phyloP scores from a whole-genome alignment of 768 basidiomycete genomes.

The Boletus sensibilis region DNA sequence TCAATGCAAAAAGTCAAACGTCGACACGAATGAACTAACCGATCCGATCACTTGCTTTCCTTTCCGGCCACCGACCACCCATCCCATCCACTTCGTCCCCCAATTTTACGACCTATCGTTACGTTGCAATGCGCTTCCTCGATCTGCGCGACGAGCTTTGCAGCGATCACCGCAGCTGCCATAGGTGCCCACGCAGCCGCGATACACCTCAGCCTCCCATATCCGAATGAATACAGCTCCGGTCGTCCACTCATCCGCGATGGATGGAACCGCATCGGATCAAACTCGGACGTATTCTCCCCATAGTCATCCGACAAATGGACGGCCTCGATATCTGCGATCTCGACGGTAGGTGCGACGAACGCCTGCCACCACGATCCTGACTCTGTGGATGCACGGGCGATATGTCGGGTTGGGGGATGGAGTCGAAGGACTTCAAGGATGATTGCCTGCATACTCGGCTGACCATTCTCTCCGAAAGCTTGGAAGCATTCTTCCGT shows the following conservation, averaged over 20 bases:
- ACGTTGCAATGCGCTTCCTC: constrained; percentile 21
- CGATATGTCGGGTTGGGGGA: constrained; percentile 27
- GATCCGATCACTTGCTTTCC: neutral
- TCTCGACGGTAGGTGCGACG: constrained; percentile 13
- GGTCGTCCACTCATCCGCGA: constrained; percentile 21
- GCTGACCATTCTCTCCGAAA: constrained; percentile 13
- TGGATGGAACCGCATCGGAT: constrained; percentile 44
- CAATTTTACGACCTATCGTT: constrained; percentile 24
- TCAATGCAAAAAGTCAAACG: neutral
- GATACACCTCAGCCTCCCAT: constrained; percentile 37
- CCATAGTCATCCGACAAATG: constrained; percentile 25
- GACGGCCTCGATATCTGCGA: constrained; percentile 24
- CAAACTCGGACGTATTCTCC: constrained; percentile 40
- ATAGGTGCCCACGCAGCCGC: constrained; percentile 57
- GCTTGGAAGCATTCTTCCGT: constrained; percentile 20
- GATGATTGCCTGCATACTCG: constrained; percentile 27
- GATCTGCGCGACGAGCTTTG: constrained; percentile 39
- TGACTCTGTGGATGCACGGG: constrained; percentile 7
- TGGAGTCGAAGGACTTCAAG: constrained; percentile 31
- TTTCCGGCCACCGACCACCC: constrained; percentile 38
- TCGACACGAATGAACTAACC: neutral
- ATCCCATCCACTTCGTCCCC: constrained; percentile 49
- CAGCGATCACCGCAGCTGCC: constrained; percentile 50
- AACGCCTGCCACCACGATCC: constrained; percentile 15
- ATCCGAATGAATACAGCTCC: constrained; percentile 46